These are phyloP conservation scores for Penicillium sp. DNA, from an alignment of 2,329 filamentous ascomycete species.

Conservation along the genomic window DNA sequence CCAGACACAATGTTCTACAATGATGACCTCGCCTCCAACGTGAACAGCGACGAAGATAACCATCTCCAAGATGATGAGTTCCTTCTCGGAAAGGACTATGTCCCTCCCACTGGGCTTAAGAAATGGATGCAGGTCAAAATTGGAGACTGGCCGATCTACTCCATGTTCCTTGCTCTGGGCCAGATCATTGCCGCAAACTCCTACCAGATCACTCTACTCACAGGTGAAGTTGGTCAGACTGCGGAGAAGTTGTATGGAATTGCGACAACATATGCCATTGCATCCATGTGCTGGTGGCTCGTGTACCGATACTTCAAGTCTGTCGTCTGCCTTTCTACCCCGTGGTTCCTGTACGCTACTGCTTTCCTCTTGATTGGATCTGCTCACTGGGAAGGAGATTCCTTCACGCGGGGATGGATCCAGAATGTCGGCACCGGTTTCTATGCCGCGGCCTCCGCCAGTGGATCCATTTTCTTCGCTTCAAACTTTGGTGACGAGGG, in stretches of 20 bases:
- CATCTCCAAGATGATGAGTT: constrained; percentile 44
- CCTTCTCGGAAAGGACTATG: constrained; percentile 49
- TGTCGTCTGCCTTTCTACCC: constrained; percentile 49
- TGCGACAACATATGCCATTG: constrained; percentile 50
- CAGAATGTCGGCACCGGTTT: constrained; percentile 54
- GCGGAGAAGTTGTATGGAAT: constrained; percentile 54
- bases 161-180: constrained; percentile 52
- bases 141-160: constrained; percentile 58
- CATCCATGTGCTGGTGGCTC: constrained; percentile 55
- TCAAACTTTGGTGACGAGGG: constrained; percentile 59
- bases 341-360: constrained; percentile 55
- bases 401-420: constrained; percentile 43
- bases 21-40: constrained; percentile 26
- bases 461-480: constrained; percentile 57
- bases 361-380: constrained; percentile 56
- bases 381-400: constrained; percentile 44
- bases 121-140: constrained; percentile 50
- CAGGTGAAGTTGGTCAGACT: constrained; percentile 54
- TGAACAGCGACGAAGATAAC: constrained; percentile 29
- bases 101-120: constrained; percentile 49
- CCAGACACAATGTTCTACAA: constrained; percentile 36
- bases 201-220: constrained; percentile 61
- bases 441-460: constrained; percentile 55
- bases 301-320: constrained; percentile 52
- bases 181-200: constrained; percentile 59